Conservation (phyloP, 164 flowering plant species). For the Malania oleifera region DNA sequence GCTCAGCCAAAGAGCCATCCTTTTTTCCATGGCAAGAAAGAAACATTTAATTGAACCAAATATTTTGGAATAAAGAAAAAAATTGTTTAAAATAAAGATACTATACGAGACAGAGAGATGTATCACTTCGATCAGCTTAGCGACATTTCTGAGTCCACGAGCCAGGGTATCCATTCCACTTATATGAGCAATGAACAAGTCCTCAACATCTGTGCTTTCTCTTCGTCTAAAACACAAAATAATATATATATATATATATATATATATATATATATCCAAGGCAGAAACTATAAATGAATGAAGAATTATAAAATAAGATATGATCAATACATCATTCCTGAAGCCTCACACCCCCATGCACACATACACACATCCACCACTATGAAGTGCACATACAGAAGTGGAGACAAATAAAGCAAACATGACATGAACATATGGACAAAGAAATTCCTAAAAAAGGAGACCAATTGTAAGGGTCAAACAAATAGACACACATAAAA, state of each 20-base stretch:
- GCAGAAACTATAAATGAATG: no score
- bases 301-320: no score
- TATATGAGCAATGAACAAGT: constrained; percentile 88
- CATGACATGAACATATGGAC: no score
- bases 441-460: no score
- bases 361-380: no score
- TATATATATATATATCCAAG: neutral
- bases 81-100: neutral
- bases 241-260: no score
- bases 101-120: neutral
- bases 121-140: constrained; percentile 70
- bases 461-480: no score
- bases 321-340: no score
- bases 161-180: constrained; percentile 96
- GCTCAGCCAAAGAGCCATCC: constrained; percentile 81
- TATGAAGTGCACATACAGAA: neutral
- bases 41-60: neutral
- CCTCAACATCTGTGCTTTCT: constrained; percentile 98
- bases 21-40: constrained; percentile 12
- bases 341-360: no score
- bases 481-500: no score
- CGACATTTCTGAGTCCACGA: constrained; percentile 91
- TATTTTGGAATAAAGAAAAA: neutral
- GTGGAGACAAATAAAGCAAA: neutral
- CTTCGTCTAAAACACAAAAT: constrained; percentile 54